These are phyloP conservation scores for Apiotrichum veenhuisii DNA, from an alignment of 1,284 basidiomycete species.

Conservation along the genomic window DNA sequence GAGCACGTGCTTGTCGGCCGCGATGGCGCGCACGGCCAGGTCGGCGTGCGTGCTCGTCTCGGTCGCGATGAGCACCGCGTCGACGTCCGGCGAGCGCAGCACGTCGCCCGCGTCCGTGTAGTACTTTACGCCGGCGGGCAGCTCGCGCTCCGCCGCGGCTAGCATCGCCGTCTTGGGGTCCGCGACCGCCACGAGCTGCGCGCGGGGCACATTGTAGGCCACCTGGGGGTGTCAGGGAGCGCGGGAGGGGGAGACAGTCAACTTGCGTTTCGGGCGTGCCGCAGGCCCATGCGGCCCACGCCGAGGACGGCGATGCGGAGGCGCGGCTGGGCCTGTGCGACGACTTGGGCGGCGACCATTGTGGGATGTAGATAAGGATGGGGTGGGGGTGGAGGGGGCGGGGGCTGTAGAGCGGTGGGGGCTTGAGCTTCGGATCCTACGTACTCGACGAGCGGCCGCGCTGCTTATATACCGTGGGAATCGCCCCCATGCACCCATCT, in stretches of 20 bases:
- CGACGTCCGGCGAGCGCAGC: constrained; percentile 13
- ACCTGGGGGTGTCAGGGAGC: constrained; percentile 11
- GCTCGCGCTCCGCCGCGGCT: constrained; percentile 12
- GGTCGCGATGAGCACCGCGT: constrained; percentile 30
- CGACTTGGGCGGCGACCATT: too few species aligned
- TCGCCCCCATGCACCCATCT: neutral
- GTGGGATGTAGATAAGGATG: neutral
- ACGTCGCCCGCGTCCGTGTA: constrained; percentile 9
- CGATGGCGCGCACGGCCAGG: constrained; percentile 23
- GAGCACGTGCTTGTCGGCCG: constrained; percentile 33
- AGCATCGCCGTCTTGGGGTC: constrained; percentile 11
- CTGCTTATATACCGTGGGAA: neutral
- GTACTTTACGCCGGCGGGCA: constrained; percentile 6
- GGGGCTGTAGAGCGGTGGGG: too few species aligned
- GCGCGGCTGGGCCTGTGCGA: neutral
- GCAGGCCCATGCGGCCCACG: constrained; percentile 29
- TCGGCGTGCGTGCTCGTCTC: constrained; percentile 26
- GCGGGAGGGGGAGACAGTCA: neutral
- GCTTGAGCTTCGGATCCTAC: too few species aligned
- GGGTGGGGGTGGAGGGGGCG: neutral
- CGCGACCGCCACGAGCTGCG: constrained; percentile 24
- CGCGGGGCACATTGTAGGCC: constrained; percentile 22
- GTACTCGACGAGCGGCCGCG: too few species aligned
- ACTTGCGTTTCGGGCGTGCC: constrained; percentile 25
- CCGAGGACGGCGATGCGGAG: constrained; percentile 28